Evolutionary conservation across 1,284 basidiomycete species (phyloP).

Genomic region (Trametes sp.): DNA sequence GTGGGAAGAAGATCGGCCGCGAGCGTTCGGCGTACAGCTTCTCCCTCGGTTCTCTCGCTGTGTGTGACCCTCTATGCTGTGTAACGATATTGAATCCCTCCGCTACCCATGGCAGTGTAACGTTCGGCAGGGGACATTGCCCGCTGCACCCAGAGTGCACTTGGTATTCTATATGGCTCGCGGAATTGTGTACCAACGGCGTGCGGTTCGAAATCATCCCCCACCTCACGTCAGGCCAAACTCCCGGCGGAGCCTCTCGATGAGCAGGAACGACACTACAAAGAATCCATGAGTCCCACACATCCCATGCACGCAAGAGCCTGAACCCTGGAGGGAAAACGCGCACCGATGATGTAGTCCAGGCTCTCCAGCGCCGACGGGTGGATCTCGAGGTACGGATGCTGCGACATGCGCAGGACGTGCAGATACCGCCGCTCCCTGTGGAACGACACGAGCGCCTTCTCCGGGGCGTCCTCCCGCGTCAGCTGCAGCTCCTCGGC

Average conservation of each 20-base stretch:
- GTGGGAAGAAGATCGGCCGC: not conserved
- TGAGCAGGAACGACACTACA: conserved; percentile 43
- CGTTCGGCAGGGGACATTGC: too few relatives aligned
- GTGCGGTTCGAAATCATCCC: too few relatives aligned
- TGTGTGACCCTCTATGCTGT: too few relatives aligned
- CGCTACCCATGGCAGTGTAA: too few relatives aligned
- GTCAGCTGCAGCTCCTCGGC: conserved; percentile 35
- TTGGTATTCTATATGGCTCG: too few relatives aligned
- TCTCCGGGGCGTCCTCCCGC: conserved; percentile 39
- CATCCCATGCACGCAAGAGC: not conserved
- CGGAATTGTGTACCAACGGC: too few relatives aligned
- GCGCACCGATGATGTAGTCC: conserved; percentile 48
- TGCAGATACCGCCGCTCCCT: conserved; percentile 46
- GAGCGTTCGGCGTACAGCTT: not conserved
- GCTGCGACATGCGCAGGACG: conserved; percentile 47
- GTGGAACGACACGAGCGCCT: conserved; percentile 47
- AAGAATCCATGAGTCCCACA: not conserved
- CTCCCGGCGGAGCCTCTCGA: conserved; percentile 40
- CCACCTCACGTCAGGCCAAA: conserved; percentile 12
- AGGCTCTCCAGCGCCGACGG: conserved; percentile 44
- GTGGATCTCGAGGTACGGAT: conserved; percentile 49
- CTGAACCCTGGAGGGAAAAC: too few relatives aligned
- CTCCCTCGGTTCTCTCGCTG: too few relatives aligned
- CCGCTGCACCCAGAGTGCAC: not conserved
- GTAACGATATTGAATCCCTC: not conserved